Conservation (phyloP, 2,329 filamentous ascomycete genomes). For the Clonostachys byssicola region DNA sequence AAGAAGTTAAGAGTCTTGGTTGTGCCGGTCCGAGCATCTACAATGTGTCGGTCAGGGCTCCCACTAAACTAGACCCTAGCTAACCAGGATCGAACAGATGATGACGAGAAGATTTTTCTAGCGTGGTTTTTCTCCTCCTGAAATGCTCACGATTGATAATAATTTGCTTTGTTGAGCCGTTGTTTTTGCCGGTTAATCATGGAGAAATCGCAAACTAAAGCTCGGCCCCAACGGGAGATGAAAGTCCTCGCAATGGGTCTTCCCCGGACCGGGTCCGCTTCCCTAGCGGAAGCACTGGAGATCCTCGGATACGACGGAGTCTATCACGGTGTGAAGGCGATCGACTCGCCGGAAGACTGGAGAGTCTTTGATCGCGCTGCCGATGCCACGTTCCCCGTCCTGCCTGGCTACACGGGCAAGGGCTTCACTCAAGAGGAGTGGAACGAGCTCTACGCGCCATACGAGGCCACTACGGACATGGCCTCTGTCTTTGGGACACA, state of each 20-base stretch:
- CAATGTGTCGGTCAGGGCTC: too few species aligned
- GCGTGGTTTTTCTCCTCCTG: too few species aligned
- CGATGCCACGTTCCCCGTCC: conserved; percentile 17
- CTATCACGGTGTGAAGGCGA: conserved; percentile 18
- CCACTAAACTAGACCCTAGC: too few species aligned
- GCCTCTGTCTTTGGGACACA: conserved; percentile 15
- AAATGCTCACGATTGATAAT: too few species aligned
- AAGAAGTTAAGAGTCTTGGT: too few species aligned
- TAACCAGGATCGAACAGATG: too few species aligned
- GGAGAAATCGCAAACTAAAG: too few species aligned
- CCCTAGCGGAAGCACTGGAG: conserved; percentile 20
- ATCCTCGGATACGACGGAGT: conserved; percentile 23
- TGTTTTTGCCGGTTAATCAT: too few species aligned
- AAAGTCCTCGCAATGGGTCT: conserved; percentile 19
- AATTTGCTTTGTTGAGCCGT: too few species aligned
- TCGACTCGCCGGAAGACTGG: conserved; percentile 14
- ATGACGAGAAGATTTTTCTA: too few species aligned
- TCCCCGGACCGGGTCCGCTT: conserved; percentile 22
- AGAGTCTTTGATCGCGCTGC: conserved; percentile 14
- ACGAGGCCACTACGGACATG: conserved; percentile 20
- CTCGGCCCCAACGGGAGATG: too few species aligned
- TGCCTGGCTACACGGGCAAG: conserved; percentile 5
- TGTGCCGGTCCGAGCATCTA: too few species aligned
- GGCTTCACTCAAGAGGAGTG: conserved; percentile 11
- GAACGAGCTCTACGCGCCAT: conserved; percentile 21